These are phyloP conservation scores for Entomortierella chlamydospora DNA, from an alignment of 192 early-diverging fungal species.

Conservation along the genomic window DNA sequence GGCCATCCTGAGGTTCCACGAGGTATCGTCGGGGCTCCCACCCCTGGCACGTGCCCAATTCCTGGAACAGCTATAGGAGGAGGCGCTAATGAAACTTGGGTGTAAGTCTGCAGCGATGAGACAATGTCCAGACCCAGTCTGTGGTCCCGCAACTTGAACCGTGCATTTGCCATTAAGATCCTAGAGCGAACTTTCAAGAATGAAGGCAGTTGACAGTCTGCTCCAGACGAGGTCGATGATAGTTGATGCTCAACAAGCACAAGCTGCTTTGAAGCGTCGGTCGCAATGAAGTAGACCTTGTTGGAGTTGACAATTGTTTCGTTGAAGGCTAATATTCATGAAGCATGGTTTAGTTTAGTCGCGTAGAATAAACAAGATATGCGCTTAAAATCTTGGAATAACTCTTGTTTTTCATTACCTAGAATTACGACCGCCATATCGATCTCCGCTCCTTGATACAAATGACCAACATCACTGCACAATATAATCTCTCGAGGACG, in stretches of 20 bases:
- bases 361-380: too few relatives aligned
- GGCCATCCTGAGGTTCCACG: background rate
- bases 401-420: conserved; percentile 14
- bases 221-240: background rate
- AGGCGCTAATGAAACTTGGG: background rate
- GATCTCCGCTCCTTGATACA: conserved; percentile 28
- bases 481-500: conserved; percentile 25
- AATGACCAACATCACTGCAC: conserved; percentile 26
- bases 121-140: conserved; percentile 41
- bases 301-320: background rate
- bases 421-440: conserved; percentile 41
- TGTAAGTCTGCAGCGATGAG: conserved; percentile 13
- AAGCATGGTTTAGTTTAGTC: background rate
- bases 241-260: conserved; percentile 37
- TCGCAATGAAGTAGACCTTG: conserved; percentile 29
- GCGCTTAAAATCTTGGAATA: too few relatives aligned
- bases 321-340: conserved; percentile 4
- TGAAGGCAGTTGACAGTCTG: background rate
- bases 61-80: too few relatives aligned
- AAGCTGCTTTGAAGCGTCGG: conserved; percentile 22
- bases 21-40: background rate
- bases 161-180: conserved; percentile 24
- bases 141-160: conserved; percentile 27
- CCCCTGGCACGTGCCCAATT: background rate
- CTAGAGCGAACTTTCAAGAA: conserved; percentile 18